Base-by-base conservation (phyloP, 305 asterid species). In the Fraxinus velutina region DNA sequence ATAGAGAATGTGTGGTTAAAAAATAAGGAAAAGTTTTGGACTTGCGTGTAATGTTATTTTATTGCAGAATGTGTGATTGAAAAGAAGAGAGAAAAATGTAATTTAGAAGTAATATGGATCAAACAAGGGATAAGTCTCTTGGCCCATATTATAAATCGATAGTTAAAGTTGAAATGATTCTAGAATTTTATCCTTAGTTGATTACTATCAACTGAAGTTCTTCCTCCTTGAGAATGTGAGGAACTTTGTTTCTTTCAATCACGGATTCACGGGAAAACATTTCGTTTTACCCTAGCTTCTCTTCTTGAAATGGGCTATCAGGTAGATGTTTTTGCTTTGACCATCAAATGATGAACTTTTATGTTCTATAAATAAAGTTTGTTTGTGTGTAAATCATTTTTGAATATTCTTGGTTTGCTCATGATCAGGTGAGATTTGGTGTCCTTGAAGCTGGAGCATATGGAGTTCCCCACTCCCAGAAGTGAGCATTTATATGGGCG, bases 401-500 rank as follows among this genome's bases (percentile, higher is more conserved):
- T 68, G 34, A 42, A 29, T 68, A 34, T 74, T 68, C 68, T 57
- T 57, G 78, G 32, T 22, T 79, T 75, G 77, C 34, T 30, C 52
- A 80, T 88, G 76, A 15, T 78, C 77, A 89, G 93, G 93, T 90
- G 89, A 89, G 99, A 82, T 96, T 93, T 87, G 98, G 97, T 60
- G 89, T 96, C 83, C 97, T 96, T 60, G 98, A 94, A 89, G 99
- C 99, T 79, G 99, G 99, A 86, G 93, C 98, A 8, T 96, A 80
- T 89, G 99, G 98, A 62, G 95, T 93, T 80, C 97, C 99, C 80
- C 98, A 96, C 87, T 91, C 97, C 47, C 87, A 98, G 87, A 96
- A 96, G 88, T 89, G 99, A 80, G 99, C 98, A 71, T 96, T 96
- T 84, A 96, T 96, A 83, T 96, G 98, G 99, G 98, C 94, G 12